Base-by-base conservation (phyloP, 2,329 filamentous ascomycete species). In the Truncatella angustata region DNA sequence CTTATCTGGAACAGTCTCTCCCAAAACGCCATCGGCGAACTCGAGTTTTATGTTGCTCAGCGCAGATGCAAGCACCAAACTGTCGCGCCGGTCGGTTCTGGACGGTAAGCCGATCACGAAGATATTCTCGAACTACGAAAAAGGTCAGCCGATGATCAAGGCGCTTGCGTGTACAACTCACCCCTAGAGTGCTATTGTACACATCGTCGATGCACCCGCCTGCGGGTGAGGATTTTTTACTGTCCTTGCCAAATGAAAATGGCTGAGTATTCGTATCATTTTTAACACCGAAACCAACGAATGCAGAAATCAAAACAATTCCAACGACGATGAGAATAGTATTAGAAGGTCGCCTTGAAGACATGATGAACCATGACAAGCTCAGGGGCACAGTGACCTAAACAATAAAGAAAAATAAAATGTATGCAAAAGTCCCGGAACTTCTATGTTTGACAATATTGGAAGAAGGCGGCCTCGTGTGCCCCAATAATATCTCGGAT, bases 71-170 rank as follows among this genome's bases (percentile, higher is more conserved):
- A 82, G 67, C 3, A 71, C 67, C 55, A 81, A 72, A 2, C 72
- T 68, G 65, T 82, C 78, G 36, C 75, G 71, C 14, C 77, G 72
- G 58, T 82, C 79, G 21, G 72, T 77, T 14, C 79, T 66, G n/a
- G 69, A 69, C 0, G 76, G 75, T 6, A 80, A 67, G 42, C 74
- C 76, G 40, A 82, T 67, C 16, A 77, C 75, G 51, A 80, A 72
- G 18, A 81, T 74, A 49, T 77, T 71, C 42, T 79, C 66, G 56
- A 82, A 82, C 77, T 80, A 28, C 20, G 30, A 34, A 18, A 36
- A 36, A 36, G 34, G 12, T 4, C 34, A 5, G 12, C 12, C 6
- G 5, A 12, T 16, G 11, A 5, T 36, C 14, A 12, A 36, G 12
- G 18, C 18, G 34, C 12, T 20, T 42, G 16, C n/a, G 37, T 10